Conservation (phyloP, 1,284 basidiomycete species). For the Rhodotorula sp. region DNA sequence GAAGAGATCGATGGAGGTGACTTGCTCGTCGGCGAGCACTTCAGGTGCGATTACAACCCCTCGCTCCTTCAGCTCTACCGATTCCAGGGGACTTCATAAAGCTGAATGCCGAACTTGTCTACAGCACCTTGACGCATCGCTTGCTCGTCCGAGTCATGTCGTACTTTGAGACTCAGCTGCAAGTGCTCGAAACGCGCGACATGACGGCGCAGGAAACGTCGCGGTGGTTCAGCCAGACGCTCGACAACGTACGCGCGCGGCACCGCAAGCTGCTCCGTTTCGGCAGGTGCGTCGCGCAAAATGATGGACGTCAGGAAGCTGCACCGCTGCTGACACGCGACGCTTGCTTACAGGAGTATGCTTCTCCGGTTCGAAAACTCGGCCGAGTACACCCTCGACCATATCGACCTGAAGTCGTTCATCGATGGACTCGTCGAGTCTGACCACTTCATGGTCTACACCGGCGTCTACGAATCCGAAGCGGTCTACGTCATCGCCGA, state of each 20-base stretch:
- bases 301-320: not conserved
- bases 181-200: slow-evolving; percentile 57
- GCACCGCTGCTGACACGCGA: not conserved
- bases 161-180: slow-evolving; percentile 91
- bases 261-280: slow-evolving; percentile 93
- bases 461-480: slow-evolving; percentile 80
- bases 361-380: slow-evolving; percentile 87
- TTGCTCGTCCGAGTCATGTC: slow-evolving; percentile 85
- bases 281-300: slow-evolving; percentile 61
- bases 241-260: slow-evolving; percentile 87
- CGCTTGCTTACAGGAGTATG: slow-evolving; percentile 46
- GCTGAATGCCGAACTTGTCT: not conserved
- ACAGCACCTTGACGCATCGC: slow-evolving; percentile 77
- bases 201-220: slow-evolving; percentile 81
- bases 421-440: slow-evolving; percentile 77
- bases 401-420: slow-evolving; percentile 74
- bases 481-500: slow-evolving; percentile 93
- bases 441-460: slow-evolving; percentile 94
- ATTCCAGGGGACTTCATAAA: too few species aligned
- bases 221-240: slow-evolving; percentile 86
- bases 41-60: slow-evolving; percentile 62
- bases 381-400: slow-evolving; percentile 85
- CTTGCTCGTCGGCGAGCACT: slow-evolving; percentile 85
- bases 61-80: slow-evolving; percentile 1
- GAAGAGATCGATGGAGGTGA: slow-evolving; percentile 86